Base-by-base conservation (phyloP, 1,284 basidiomycete genomes). In the Agaricales sp. region DNA sequence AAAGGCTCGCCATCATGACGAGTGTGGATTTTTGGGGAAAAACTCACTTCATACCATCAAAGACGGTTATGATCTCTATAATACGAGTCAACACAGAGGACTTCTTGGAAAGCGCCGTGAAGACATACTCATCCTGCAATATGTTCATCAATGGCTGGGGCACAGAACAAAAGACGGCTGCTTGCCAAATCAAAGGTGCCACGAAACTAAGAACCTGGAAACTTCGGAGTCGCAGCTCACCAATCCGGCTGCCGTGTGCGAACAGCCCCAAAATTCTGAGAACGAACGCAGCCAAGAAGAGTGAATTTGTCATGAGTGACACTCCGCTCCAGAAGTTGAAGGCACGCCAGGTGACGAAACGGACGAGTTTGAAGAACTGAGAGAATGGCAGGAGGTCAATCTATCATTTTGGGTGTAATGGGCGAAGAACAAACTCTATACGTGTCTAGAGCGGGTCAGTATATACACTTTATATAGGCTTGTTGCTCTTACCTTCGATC, bases 131-230 rank as follows among this genome's bases (percentile, higher is more conserved):
- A 90, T 89, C 89, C 84, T 87, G 48, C 11, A 53, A 26, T 19
- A 52, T 25, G n/a, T 26, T 23, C 16, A 51, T 25, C n/a, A n/a
- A n/a, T n/a, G n/a, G n/a, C n/a, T n/a, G n/a, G n/a, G n/a, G n/a
- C n/a, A 19, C 1, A 14, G n/a, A 48, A 16, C 12, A 49, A 14
- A 38, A 22, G 19, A 48, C n/a, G 44, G n/a, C n/a, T 35, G 64
- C 80, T 53, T 55, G 87, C 86, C 91, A 94, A 46, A 93, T 85
- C 38, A 93, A 73, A 0, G 91, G 92, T 1, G 89, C 78, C 3
- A 86, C 90, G 61, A 86, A 91, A 67, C 88, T 89, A 25, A 95
- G 66, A 18, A 90, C 75, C 61, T 92, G 91, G 67, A 94, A 95
- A 62, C 89, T 92, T 52, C 65, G 71, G n/a, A 88, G 62, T 47